A percentile compares a stretch with the other conserved stretches of the same genome.
Conservation (phyloP, 2,329 filamentous ascomycete species). For the Plenodomus tracheiphilus region DNA sequence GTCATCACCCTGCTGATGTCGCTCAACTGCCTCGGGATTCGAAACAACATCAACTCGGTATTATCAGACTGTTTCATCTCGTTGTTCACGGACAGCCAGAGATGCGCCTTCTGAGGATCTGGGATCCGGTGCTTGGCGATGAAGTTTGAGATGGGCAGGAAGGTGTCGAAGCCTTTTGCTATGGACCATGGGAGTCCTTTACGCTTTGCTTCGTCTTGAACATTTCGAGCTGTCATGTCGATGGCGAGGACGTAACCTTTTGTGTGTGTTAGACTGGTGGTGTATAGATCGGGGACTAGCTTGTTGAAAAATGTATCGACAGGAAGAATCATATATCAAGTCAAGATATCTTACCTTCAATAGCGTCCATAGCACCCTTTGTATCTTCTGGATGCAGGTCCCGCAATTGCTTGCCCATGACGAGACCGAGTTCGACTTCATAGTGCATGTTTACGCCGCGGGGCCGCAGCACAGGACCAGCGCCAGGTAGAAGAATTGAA, state of each 20-base stretch:
- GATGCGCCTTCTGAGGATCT: conserved; percentile 84
- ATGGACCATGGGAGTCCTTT: conserved; percentile 96
- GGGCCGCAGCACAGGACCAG: conserved; percentile 80
- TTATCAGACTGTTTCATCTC: conserved; percentile 79
- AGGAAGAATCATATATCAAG: too few species aligned
- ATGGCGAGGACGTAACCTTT: conserved; percentile 86
- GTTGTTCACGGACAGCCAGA: conserved; percentile 84
- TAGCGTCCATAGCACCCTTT: conserved; percentile 76
- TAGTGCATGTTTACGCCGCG: conserved; percentile 86
- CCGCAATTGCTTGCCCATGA: conserved; percentile 79
- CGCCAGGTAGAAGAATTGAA: conserved; percentile 77
- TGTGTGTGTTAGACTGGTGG: not conserved
- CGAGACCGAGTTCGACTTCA: conserved; percentile 89
- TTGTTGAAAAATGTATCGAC: too few species aligned
- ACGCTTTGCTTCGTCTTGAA: conserved; percentile 95
- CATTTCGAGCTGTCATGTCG: conserved; percentile 96
- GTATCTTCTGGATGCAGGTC: conserved; percentile 77
- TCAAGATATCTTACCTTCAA: conserved; percentile 65
- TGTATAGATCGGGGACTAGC: not conserved
- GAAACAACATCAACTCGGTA: conserved; percentile 93
- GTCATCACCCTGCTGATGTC: conserved; percentile 97
- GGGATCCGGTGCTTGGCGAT: conserved; percentile 80
- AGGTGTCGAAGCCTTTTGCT: conserved; percentile 97
- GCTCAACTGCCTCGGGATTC: conserved; percentile 81
- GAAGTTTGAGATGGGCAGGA: conserved; percentile 80